These are phyloP conservation scores for Stagonosporopsis vannaccii DNA, from an alignment of 2,329 filamentous ascomycete genomes.

Conservation along the genomic window DNA sequence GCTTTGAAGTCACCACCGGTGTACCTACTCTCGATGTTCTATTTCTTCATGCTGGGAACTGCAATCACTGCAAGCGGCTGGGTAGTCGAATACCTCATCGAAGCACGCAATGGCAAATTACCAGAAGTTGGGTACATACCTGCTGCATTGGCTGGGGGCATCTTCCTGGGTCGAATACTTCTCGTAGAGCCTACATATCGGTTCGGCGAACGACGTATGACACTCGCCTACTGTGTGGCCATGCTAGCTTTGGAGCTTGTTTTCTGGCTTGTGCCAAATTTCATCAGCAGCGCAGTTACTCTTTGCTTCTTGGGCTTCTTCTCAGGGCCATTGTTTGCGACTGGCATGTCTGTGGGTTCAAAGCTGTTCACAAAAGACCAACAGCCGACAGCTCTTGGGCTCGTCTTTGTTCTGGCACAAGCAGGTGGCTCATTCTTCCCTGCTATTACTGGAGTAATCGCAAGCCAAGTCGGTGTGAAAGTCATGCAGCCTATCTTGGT, in stretches of 20 bases:
- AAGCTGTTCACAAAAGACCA: constrained; percentile 60
- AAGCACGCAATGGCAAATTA: constrained; percentile 64
- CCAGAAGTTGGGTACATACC: constrained; percentile 68
- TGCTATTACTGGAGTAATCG: constrained; percentile 62
- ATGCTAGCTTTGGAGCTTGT: constrained; percentile 54
- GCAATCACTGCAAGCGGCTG: constrained; percentile 55
- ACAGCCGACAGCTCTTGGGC: constrained; percentile 58
- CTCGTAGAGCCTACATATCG: constrained; percentile 67
- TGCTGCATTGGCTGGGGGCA: constrained; percentile 66
- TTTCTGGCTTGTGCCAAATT: constrained; percentile 37
- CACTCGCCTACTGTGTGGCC: constrained; percentile 61
- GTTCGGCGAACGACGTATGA: constrained; percentile 65
- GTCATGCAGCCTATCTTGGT: constrained; percentile 33
- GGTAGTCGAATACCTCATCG: constrained; percentile 70
- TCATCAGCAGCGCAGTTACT: constrained; percentile 58
- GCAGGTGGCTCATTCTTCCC: constrained; percentile 64
- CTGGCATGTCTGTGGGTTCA: constrained; percentile 62
- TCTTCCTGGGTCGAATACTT: constrained; percentile 63
- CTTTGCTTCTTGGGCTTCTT: constrained; percentile 66
- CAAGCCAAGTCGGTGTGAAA: constrained; percentile 35
- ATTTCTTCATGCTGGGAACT: constrained; percentile 61
- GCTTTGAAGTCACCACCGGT: constrained; percentile 57
- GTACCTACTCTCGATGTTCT: constrained; percentile 60
- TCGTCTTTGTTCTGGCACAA: constrained; percentile 66
- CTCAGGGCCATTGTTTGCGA: constrained; percentile 65